Conservation (phyloP, 148 eudicot genomes). For the Dysphania ambrosioides region DNA sequence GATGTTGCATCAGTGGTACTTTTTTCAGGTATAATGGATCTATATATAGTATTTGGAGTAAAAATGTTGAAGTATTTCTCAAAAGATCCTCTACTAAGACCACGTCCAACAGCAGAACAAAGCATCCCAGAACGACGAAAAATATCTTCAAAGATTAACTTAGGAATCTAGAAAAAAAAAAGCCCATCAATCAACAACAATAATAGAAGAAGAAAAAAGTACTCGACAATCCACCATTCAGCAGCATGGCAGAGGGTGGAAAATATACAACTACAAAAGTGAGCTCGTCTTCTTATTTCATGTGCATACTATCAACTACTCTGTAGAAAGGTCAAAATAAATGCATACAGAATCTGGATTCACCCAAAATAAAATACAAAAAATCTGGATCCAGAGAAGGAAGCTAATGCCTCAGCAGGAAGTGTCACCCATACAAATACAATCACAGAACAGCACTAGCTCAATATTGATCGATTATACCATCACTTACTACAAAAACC, state of each 20-base stretch:
- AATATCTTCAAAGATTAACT: slow-evolving; percentile 67
- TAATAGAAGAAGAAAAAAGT: neutral
- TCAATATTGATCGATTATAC: no score
- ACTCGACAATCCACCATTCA: neutral
- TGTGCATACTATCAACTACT: neutral
- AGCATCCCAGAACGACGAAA: slow-evolving; percentile 34
- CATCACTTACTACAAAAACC: no score
- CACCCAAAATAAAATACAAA: neutral
- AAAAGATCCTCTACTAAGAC: slow-evolving; percentile 51
- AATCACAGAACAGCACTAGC: neutral
- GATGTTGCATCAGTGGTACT: slow-evolving; percentile 26
- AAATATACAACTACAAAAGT: neutral
- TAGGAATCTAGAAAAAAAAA: slow-evolving; percentile 72
- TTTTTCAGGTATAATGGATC: slow-evolving; percentile 45
- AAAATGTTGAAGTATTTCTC: slow-evolving; percentile 74
- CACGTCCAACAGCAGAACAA: slow-evolving; percentile 40
- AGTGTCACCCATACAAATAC: neutral
- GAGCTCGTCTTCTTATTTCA: neutral
- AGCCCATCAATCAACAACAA: neutral
- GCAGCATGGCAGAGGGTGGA: neutral
- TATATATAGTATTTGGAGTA: slow-evolving; percentile 54
- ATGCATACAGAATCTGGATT: neutral
- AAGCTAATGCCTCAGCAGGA: neutral
- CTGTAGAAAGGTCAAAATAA: neutral
- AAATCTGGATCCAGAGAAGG: neutral